Evolutionary conservation across 257 asterid species (phyloP), one percentile per base, ranked within the genome.

Genomic region (Solanum chmielewskii): DNA sequence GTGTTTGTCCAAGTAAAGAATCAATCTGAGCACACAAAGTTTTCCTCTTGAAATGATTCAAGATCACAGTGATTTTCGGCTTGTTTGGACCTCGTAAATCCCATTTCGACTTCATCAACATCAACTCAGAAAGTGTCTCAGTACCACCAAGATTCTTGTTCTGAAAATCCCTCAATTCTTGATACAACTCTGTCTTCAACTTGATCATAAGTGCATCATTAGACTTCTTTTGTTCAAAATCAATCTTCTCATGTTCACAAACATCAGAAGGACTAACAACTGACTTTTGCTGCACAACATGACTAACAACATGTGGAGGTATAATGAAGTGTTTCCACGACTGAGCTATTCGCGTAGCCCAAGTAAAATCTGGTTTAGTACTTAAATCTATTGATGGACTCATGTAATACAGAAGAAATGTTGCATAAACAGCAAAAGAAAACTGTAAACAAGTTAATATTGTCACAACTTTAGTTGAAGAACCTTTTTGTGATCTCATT

Each of bases 1-100:
- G 93, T 0, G 98, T 95, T 27, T 97, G 99, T n/a, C 93, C 93
- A 4, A 93, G 95, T 20, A 97, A 68, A 1, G 99, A 93, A 9
- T 96, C 99, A 3, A 97, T 89, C 87, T 97, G 99, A 0, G 98
- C 93, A 88, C 99, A 97, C 0, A 97, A 86, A 0, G 99, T 96
- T 85, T 94, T 96, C 5, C 99, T 91, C 89, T 97, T 97, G 88
- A 95, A 97, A 87, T 97, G 99, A 92, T 97, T 97, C 31, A 97
- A 59, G 4, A 97, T 95, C 4, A 97, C 99, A 0, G 99, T 97
- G 12, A 97, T 90, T 75, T 92, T 95, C 0, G 99, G 97, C 33
- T 52, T 59, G 83, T 87, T 89, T 2, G 89, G 89, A 1, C 93
- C 91, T 0, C 44, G 83, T 31, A 92, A 83, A 83, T 91, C 97